Evolutionary conservation across 805 yeast species (phyloP), one percentile per base, ranked within the genome.

Genomic region (Wickerhamiella bombiphila): DNA sequence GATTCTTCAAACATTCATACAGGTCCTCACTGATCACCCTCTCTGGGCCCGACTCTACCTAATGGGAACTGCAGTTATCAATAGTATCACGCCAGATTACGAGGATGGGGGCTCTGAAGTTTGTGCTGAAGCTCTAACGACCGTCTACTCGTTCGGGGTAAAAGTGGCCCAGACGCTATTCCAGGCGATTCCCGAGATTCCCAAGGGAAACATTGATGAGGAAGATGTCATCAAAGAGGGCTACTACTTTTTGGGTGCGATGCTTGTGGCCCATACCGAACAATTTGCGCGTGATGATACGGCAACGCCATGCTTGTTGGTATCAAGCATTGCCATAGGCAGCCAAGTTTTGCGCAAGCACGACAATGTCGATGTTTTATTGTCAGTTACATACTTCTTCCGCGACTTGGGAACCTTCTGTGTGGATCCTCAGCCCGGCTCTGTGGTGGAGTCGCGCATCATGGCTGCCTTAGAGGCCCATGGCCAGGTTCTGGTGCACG

Each of bases 121-220:
- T 5, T 5, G n/a, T 24, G 26, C 26, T 5, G 62, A 58, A 35
- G 45, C 66, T 32, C 75, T 81, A 3, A 94, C 83, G 55, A 66
- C 80, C 22, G 64, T 85, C 34, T 94, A 88, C 58, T 94, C 86
- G 60, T 86, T 76, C 54, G 81, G 76, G 66, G 64, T 86, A 44
- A 76, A 82, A 79, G 66, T 77, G 60, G 65, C 69, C 44, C 94
- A 83, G 53, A 62, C 82, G 36, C 58, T 85, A 37, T 69, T 54
- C 82, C 85, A 13, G 22, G 9, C 33, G 9, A 22, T 22, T 13
- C 16, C 33, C 14, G 22, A 30, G 14, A 30, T 30, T n/a, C 13
- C 33, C 5, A 9, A 16, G 6, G 20, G 22, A 9, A 16, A 14
- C 22, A 14, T 17, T n/a, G 18, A 19, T n/a, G n/a, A 13, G n/a